These are phyloP conservation scores for Zea luxurians DNA, from an alignment of 176 grass and related monocot genomes.

Conservation along the genomic window DNA sequence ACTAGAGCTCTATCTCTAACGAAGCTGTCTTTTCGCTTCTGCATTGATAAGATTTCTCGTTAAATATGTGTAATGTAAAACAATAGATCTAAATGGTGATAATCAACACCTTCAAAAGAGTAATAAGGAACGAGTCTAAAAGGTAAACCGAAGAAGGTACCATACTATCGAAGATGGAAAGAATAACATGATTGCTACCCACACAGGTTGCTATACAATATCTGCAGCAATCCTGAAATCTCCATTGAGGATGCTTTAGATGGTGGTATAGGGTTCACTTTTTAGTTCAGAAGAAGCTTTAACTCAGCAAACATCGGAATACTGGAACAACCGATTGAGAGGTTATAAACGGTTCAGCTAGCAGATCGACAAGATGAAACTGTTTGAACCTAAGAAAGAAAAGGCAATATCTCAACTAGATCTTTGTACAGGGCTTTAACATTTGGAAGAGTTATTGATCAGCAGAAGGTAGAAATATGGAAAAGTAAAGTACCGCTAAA, in stretches of 20 bases:
- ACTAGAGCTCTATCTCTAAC: conserved; percentile 53
- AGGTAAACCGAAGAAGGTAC: neutral
- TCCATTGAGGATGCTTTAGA: neutral
- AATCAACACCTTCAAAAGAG: conserved; percentile 18
- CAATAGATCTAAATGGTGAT: neutral
- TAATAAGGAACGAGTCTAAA: conserved; percentile 1
- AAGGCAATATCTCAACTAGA: neutral
- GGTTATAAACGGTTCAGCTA: neutral
- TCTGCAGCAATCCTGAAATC: neutral
- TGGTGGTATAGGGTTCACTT: neutral
- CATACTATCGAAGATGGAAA: conserved; percentile 1
- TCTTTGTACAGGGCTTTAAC: neutral
- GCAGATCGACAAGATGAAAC: neutral
- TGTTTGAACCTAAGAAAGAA: neutral
- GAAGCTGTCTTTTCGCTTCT: conserved; percentile 67
- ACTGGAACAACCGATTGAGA: neutral
- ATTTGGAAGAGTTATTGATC: neutral
- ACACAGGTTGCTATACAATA: neutral
- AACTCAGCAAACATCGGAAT: neutral
- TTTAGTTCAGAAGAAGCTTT: neutral
- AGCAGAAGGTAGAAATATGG: neutral
- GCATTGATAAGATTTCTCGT: conserved; percentile 33
- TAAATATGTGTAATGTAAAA: conserved; percentile 4
- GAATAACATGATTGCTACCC: neutral
- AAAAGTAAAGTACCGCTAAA: neutral